phyloP scores from a whole-genome alignment of 1,284 basidiomycete species.

The Pholiota adiposa region DNA sequence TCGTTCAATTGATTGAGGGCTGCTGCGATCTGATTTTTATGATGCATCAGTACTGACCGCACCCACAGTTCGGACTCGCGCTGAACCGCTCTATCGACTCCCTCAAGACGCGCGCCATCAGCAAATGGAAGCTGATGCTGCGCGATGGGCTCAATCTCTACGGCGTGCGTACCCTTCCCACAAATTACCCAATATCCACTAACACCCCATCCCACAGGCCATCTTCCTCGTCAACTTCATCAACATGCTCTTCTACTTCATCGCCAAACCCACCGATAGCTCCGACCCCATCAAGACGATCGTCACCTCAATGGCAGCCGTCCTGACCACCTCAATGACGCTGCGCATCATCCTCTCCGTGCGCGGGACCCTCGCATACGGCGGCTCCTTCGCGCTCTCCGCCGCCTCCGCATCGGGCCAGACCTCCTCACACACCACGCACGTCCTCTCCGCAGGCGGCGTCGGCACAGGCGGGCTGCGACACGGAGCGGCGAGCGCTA shows the following conservation, averaged over 20 bases:
- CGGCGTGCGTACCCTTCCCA: constrained; percentile 46
- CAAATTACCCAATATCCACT: constrained; percentile 2
- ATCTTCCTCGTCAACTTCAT: constrained; percentile 76
- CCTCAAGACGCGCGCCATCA: constrained; percentile 59
- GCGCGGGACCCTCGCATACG: constrained; percentile 67
- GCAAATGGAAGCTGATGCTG: constrained; percentile 82
- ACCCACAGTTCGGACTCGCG: constrained; percentile 60
- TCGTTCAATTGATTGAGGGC: background rate
- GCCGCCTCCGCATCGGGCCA: constrained; percentile 36
- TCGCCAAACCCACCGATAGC: constrained; percentile 51
- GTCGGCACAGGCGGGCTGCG: constrained; percentile 20
- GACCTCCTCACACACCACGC: constrained; percentile 49
- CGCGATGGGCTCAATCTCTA: constrained; percentile 85
- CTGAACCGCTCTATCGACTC: constrained; percentile 65
- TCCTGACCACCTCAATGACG: constrained; percentile 82
- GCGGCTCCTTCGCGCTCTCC: constrained; percentile 71
- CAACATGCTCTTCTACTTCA: constrained; percentile 26
- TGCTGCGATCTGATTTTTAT: background rate
- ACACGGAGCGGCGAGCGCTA: background rate
- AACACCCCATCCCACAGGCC: constrained; percentile 40
- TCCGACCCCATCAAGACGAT: constrained; percentile 78
- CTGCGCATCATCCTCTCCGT: constrained; percentile 82
- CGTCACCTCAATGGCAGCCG: constrained; percentile 80
- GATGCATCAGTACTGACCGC: background rate
- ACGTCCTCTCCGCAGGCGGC: constrained; percentile 47